phyloP scores from a whole-genome alignment of 2,329 filamentous ascomycete species.

The Talaromyces sp. region DNA sequence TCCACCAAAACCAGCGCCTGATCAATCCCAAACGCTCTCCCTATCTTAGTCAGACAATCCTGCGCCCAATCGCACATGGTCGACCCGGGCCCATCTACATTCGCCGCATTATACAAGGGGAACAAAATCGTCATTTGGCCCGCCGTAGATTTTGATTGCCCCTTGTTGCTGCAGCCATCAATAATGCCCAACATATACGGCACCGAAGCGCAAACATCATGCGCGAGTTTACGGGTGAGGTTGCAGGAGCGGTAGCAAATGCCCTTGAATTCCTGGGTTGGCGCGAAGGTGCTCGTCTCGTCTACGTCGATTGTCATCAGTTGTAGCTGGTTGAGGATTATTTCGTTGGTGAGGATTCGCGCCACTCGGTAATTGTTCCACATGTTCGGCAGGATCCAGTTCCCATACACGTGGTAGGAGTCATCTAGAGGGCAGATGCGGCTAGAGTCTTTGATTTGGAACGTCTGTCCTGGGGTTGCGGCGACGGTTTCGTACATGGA shows the following conservation, averaged over 20 bases:
- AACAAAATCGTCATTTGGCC: conserved; percentile 32
- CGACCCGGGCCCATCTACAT: conserved; percentile 23
- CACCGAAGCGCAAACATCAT: conserved; percentile 34
- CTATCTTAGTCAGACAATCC: conserved; percentile 24
- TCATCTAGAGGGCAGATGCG: conserved; percentile 35
- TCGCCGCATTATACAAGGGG: conserved; percentile 33
- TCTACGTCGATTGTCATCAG: conserved; percentile 20
- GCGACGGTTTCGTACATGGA: conserved; percentile 24
- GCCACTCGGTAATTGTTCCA: conserved; percentile 59
- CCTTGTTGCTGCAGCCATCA: conserved; percentile 11
- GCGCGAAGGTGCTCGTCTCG: neutral
- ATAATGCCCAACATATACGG: conserved; percentile 30
- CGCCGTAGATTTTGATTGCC: conserved; percentile 19
- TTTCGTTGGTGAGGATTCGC: conserved; percentile 49
- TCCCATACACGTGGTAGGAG: conserved; percentile 52
- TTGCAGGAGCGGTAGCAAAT: conserved; percentile 25
- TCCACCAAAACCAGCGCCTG: conserved; percentile 33
- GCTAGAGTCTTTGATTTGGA: conserved; percentile 14
- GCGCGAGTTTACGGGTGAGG: conserved; percentile 23
- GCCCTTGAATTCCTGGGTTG: conserved; percentile 25
- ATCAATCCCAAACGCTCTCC: conserved; percentile 32
- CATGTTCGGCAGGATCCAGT: conserved; percentile 50
- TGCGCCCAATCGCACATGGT: conserved; percentile 28
- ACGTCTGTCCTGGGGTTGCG: conserved; percentile 31
- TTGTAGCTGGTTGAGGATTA: conserved; percentile 35